These are phyloP conservation scores for Diaporthe citriasiana DNA, from an alignment of 2,329 filamentous ascomycete species.

Conservation along the genomic window DNA sequence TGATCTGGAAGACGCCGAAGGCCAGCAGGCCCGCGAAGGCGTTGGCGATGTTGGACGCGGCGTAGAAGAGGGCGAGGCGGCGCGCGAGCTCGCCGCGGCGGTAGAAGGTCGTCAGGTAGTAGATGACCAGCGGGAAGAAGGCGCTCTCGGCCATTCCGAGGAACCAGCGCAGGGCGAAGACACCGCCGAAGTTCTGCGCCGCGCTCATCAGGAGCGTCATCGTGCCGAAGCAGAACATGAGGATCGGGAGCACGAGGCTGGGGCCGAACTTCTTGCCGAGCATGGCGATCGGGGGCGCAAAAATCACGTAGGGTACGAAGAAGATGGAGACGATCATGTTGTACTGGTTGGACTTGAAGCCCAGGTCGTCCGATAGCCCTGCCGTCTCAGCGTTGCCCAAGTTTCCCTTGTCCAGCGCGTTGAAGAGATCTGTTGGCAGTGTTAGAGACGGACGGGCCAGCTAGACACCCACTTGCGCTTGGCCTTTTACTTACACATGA, in stretches of 20 bases:
- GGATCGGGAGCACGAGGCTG: constrained; percentile 69
- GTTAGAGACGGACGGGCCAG: neutral
- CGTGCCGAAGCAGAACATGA: constrained; percentile 78
- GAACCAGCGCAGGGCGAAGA: constrained; percentile 79
- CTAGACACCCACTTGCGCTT: neutral
- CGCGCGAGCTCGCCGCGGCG: constrained; percentile 78
- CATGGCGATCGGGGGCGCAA: constrained; percentile 75
- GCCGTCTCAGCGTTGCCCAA: constrained; percentile 71
- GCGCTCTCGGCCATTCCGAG: constrained; percentile 77
- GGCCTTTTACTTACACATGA: constrained; percentile 54
- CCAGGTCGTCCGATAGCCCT: constrained; percentile 65
- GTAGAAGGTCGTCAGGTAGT: constrained; percentile 75
- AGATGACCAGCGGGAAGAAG: constrained; percentile 77
- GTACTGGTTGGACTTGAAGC: constrained; percentile 75
- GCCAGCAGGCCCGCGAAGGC: constrained; percentile 73
- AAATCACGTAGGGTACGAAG: constrained; percentile 80
- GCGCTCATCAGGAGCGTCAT: constrained; percentile 73
- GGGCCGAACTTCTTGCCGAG: constrained; percentile 78
- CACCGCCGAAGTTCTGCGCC: constrained; percentile 71
- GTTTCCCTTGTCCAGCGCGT: constrained; percentile 65
- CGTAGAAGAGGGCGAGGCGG: constrained; percentile 75
- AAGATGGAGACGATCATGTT: constrained; percentile 79
- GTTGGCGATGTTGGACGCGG: constrained; percentile 73
- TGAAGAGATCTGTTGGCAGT: constrained; percentile 56
- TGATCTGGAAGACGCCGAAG: constrained; percentile 64